These are phyloP conservation scores for Lasiosphaeris hirsuta DNA, from an alignment of 495 filamentous ascomycete species.

Conservation along the genomic window DNA sequence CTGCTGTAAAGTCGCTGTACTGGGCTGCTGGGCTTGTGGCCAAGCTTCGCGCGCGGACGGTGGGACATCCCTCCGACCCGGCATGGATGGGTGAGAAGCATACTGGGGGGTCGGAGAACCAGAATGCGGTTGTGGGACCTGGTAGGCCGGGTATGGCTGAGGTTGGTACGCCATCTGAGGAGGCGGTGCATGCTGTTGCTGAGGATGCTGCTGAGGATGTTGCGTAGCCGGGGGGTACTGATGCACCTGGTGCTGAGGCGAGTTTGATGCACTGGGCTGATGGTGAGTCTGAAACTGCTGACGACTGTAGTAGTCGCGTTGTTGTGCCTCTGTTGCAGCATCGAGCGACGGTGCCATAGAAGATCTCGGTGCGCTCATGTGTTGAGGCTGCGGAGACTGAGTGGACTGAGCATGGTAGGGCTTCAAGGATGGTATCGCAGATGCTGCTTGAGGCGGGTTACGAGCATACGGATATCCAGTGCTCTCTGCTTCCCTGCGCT, in stretches of 20 bases:
- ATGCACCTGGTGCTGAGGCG: slow-evolving; percentile 43
- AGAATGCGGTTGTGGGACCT: slow-evolving; percentile 18
- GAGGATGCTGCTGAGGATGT: slow-evolving; percentile 20
- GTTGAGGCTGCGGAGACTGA: slow-evolving; percentile 40
- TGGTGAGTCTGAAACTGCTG: slow-evolving; percentile 36
- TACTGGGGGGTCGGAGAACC: slow-evolving; percentile 28
- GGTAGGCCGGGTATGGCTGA: slow-evolving; percentile 16
- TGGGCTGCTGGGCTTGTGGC: slow-evolving; percentile 14
- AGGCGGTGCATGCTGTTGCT: slow-evolving; percentile 19
- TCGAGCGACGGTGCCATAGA: slow-evolving; percentile 31
- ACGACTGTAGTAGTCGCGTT: slow-evolving; percentile 42
- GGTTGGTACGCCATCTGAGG: slow-evolving; percentile 17
- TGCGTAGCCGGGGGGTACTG: slow-evolving; percentile 38
- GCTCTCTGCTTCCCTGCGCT: slow-evolving; percentile 37
- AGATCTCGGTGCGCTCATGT: slow-evolving; percentile 36
- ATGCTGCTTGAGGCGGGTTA: slow-evolving; percentile 34
- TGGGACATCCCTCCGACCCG: slow-evolving; percentile 17
- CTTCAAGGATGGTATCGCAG: slow-evolving; percentile 48
- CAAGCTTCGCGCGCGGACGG: slow-evolving; percentile 19
- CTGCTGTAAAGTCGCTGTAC: slow-evolving; percentile 16
- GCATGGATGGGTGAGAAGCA: slow-evolving; percentile 22
- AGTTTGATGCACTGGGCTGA: slow-evolving; percentile 30
- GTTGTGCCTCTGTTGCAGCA: slow-evolving; percentile 18
- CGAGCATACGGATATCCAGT: slow-evolving; percentile 37
- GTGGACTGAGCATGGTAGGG: slow-evolving; percentile 41